Evolutionary conservation across 495 filamentous ascomycete species (phyloP).

Genomic region (Penicillium cinerascens): DNA sequence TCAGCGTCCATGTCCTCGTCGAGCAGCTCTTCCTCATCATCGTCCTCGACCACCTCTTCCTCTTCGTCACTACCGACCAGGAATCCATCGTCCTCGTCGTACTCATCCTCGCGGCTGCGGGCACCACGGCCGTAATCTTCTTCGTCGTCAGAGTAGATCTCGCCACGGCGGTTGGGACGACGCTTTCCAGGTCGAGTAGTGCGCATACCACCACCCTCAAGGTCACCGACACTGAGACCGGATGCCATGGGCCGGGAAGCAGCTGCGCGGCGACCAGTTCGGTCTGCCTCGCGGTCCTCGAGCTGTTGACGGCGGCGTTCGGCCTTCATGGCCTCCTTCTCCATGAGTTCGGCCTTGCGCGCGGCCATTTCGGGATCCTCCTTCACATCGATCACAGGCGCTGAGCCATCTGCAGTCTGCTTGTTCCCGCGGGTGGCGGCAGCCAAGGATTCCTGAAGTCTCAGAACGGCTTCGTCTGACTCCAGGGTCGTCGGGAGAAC

Average conservation of each 20-base stretch:
- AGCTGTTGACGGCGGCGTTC: constrained; percentile 67
- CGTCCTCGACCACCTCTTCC: constrained; percentile 59
- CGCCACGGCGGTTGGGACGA: constrained; percentile 45
- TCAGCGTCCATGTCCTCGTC: constrained; percentile 53
- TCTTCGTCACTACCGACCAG: constrained; percentile 72
- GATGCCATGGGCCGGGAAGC: constrained; percentile 45
- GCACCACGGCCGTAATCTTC: constrained; percentile 62
- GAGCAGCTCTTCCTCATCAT: constrained; percentile 43
- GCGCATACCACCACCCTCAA: constrained; percentile 62
- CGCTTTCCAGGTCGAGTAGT: constrained; percentile 43
- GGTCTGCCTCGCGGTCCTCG: constrained; percentile 59
- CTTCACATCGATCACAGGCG: constrained; percentile 55
- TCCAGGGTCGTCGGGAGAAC: constrained; percentile 66
- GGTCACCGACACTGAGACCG: constrained; percentile 66
- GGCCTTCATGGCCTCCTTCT: constrained; percentile 65
- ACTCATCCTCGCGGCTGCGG: constrained; percentile 70
- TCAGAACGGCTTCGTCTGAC: constrained; percentile 73
- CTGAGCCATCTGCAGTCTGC: constrained; percentile 56
- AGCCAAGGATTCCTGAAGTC: constrained; percentile 66
- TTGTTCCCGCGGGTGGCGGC: constrained; percentile 54
- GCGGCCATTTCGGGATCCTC: constrained; percentile 80
- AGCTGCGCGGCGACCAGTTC: constrained; percentile 46
- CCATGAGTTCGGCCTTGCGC: constrained; percentile 67
- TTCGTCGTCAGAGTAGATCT: constrained; percentile 55
- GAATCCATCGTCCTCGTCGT: constrained; percentile 77